Percentiles rank a stretch among this genome's conserved stretches.
phyloP scores from a whole-genome alignment of 2,329 filamentous ascomycete species.

The Corynespora cassiicola region DNA sequence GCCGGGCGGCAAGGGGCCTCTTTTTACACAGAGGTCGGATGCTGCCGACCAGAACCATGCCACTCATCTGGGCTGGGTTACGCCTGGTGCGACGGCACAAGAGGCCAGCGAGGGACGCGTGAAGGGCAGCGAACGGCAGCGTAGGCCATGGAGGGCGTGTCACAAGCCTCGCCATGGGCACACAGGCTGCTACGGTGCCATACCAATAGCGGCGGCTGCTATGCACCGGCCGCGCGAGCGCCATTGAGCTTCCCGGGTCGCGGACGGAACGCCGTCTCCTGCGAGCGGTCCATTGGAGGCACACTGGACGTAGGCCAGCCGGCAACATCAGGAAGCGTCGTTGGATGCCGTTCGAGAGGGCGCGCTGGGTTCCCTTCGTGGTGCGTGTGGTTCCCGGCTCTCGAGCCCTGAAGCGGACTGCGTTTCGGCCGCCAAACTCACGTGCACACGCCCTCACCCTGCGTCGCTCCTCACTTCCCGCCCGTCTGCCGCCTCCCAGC shows the following conservation, averaged over 20 bases:
- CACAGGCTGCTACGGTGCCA: conserved; percentile 43
- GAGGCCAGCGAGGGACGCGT: conserved; percentile 31
- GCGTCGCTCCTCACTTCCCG: conserved; percentile 1
- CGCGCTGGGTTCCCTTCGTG: neutral
- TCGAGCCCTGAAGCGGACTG: conserved; percentile 14
- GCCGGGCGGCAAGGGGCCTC: conserved; percentile 36
- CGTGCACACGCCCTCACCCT: conserved; percentile 8
- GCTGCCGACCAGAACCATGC: conserved; percentile 31
- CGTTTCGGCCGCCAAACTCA: conserved; percentile 18
- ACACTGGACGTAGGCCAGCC: neutral
- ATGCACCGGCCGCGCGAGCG: conserved; percentile 19
- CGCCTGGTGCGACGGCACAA: conserved; percentile 35
- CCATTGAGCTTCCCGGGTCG: conserved; percentile 5
- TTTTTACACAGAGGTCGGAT: conserved; percentile 32
- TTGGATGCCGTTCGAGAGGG: neutral
- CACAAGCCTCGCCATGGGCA: conserved; percentile 35
- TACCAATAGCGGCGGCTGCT: conserved; percentile 24
- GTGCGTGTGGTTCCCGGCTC: too few species aligned
- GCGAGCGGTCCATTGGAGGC: conserved; percentile 1
- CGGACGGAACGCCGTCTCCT: too few species aligned
- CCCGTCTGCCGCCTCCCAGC: conserved; percentile 8
- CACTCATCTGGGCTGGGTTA: conserved; percentile 27
- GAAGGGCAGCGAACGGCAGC: conserved; percentile 29
- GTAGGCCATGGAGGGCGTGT: conserved; percentile 32
- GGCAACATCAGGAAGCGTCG: too few species aligned